phyloP scores from a whole-genome alignment of 768 basidiomycete species.

The Chalciporus chontae region DNA sequence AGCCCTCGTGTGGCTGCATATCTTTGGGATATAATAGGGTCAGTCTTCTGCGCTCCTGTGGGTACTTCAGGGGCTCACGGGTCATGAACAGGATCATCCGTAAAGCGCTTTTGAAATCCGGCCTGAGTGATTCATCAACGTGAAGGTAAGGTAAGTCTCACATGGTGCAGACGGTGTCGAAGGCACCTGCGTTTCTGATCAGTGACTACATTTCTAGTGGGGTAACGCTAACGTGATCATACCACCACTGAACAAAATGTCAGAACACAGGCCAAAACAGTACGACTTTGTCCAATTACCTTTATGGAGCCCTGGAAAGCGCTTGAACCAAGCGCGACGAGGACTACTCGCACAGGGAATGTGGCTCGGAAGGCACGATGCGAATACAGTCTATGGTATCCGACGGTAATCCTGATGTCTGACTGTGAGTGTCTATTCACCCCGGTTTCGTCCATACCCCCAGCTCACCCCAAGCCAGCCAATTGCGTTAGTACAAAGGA shows the following conservation, averaged over 20 bases:
- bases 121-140: neutral
- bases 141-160: conserved; percentile 29
- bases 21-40: conserved; percentile 26
- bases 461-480: conserved; percentile 62
- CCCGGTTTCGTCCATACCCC: neutral
- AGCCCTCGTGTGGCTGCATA: conserved; percentile 75
- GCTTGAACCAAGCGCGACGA: conserved; percentile 66
- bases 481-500: conserved; percentile 63
- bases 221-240: conserved; percentile 12
- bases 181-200: conserved; percentile 48
- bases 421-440: neutral
- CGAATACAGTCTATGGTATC: conserved; percentile 78
- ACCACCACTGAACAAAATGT: conserved; percentile 46
- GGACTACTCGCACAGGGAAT: conserved; percentile 47
- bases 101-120: conserved; percentile 48
- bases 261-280: conserved; percentile 4
- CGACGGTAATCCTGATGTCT: conserved; percentile 57
- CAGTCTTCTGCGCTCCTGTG: neutral
- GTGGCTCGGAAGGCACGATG: conserved; percentile 66
- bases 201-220: neutral
- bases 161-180: conserved; percentile 74
- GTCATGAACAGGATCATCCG: conserved; percentile 65
- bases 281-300: conserved; percentile 33
- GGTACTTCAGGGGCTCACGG: conserved; percentile 41
- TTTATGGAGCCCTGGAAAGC: conserved; percentile 82